Evolutionary conservation across 257 asterid species (phyloP), one percentile per base, ranked within the genome.

Genomic region (Solanum stenotomum): DNA sequence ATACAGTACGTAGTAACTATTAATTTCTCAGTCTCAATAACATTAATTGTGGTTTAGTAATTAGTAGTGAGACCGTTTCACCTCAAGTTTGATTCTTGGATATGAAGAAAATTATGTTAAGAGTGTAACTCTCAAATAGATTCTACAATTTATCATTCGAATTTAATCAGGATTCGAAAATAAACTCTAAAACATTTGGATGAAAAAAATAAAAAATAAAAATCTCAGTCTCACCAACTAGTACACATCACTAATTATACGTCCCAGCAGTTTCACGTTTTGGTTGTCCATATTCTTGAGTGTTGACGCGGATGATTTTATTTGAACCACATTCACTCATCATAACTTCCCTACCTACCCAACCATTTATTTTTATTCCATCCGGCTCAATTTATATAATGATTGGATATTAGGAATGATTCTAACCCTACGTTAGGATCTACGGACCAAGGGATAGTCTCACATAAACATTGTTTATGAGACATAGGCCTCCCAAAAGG

Each of bases 131-230:
- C 0, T 0, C 1, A 46, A 46, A 46, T 46, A 46, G 0, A 46
- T 14, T 0, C 0, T 1, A 2, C 2, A 5, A 0, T 49, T 0
- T 5, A 0, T 22, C 0, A 2, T 14, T 0, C 0, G 0, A 49
- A 49, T 49, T 49, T 49, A 49, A 49, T 49, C 0, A 2, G 7
- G 7, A 15, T 1, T 49, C 8, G 0, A 49, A 49, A 49, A 44
- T 44, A 0, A 44, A 4, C 2, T 44, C 5, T 34, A 34, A 34
- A 34, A 34, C 6, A 34, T n/a, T 34, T 34, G 37, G 37, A 34
- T 34, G 37, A 34, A 34, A 49, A 49, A 5, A 31, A 31, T 27
- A 1, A 5, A 0, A 49, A 49, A 49, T 1, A 42, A 3, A 42
- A 42, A 15, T 49, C 25, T 40, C 12, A 68, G 35, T 52, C n/a